phyloP scores from a whole-genome alignment of 331 rosid species.

The Rhamnella rubrinervis region DNA sequence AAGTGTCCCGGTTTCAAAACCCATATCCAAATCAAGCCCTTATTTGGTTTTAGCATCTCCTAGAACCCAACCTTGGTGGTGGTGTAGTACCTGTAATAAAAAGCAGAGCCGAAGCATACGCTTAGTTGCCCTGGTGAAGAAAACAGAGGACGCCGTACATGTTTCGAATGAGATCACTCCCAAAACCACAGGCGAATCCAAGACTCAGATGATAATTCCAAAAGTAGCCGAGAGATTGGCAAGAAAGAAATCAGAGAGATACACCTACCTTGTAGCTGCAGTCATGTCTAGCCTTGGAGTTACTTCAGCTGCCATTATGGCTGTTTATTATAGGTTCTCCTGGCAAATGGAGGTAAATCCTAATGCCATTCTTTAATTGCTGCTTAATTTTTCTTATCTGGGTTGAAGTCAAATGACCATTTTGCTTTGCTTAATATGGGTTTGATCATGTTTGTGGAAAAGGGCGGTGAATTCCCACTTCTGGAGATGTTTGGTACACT shows the following conservation, averaged over 20 bases:
- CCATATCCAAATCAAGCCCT: constrained; percentile 9
- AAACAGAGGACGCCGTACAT: constrained; percentile 8
- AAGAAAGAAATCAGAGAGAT: constrained; percentile 26
- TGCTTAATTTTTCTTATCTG: not conserved
- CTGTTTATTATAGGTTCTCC: constrained; percentile 37
- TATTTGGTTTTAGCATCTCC: constrained; percentile 4
- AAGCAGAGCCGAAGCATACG: constrained; percentile 8
- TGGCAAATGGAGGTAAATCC: constrained; percentile 34
- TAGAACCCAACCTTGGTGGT: not conserved
- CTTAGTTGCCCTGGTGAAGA: constrained; percentile 18
- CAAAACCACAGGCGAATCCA: not conserved
- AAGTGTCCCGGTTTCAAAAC: not conserved
- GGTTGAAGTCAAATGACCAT: not conserved
- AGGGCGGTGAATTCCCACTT: constrained; percentile 33
- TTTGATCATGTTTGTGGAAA: not conserved
- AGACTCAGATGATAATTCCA: not conserved
- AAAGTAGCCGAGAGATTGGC: constrained; percentile 15
- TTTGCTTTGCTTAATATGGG: not conserved
- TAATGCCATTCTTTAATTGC: not conserved
- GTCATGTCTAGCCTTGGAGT: constrained; percentile 38
- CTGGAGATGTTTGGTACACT: constrained; percentile 37
- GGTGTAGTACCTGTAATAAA: not conserved
- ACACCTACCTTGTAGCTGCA: constrained; percentile 35
- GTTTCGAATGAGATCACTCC: not conserved
- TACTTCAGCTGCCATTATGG: constrained; percentile 30